Evolutionary conservation across 2,329 filamentous ascomycete genomes (phyloP), one percentile per base, ranked within the genome.

Genomic region (Venturia asperata): DNA sequence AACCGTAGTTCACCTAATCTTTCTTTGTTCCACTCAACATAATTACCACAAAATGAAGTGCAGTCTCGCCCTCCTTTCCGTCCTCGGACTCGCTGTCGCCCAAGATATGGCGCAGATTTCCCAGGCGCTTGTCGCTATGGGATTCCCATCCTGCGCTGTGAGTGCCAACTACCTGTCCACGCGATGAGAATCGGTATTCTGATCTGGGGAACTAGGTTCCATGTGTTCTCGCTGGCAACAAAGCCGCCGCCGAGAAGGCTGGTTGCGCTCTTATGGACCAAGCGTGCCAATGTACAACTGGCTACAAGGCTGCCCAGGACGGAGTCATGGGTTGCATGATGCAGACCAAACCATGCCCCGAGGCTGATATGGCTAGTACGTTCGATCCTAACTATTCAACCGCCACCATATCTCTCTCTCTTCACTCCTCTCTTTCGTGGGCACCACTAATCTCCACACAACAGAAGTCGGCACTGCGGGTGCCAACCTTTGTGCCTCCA

Each of bases 281-380:
- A 27, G 37, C 43, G 24, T 62, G 60, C 60, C 60, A 62, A 62
- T 62, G 60, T 24, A 62, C 60, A 34, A 62, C 60, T 30, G 60
- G 37, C 39, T 62, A 7, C 60, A 47, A 62, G 15, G 27, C 39
- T 6, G 43, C 27, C 39, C 60, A 62, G 37, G 43, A 62, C 1
- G n/a, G 37, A 19, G 39, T 34, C 15, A 47, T 47, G 60, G 10
- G 17, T n/a, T 62, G 60, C 19, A 27, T 62, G 3, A n/a, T 11
- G 15, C 19, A 15, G 6, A 58, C 27, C 52, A 34, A 34, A 58
- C 30, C 52, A 58, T 58, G 52, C 30, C 1, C 3, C 10, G 52
- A 58, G 10, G 52, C 30, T 19, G 52, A 58, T 37, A 58, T 58
- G 52, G 30, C 15, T 9, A 58, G 52, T 58, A 58, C 4, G 52